These are phyloP conservation scores for Cordia subcordata DNA, from an alignment of 257 asterid species.

Conservation along the genomic window DNA sequence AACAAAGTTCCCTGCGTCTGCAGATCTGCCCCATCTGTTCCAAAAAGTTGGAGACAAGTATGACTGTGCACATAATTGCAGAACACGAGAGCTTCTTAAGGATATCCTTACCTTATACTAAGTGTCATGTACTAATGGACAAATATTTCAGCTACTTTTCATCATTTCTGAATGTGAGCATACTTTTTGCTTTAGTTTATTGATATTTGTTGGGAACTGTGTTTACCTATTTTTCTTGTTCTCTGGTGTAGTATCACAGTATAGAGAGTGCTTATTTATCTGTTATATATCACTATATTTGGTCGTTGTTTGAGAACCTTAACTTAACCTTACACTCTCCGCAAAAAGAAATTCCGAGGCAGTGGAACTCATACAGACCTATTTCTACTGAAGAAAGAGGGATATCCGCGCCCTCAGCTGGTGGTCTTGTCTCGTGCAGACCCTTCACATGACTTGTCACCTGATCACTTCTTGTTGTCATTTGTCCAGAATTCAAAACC, in stretches of 20 bases:
- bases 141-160: background rate
- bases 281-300: slow-evolving; percentile 10
- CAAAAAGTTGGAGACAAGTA: slow-evolving; percentile 57
- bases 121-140: background rate
- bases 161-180: background rate
- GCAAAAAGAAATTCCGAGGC: slow-evolving; percentile 52
- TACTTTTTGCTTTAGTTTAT: background rate
- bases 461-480: slow-evolving; percentile 58
- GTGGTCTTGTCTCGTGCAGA: slow-evolving; percentile 45
- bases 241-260: background rate
- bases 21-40: slow-evolving; percentile 95
- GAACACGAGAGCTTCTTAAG: slow-evolving; percentile 73
- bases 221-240: background rate
- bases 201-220: background rate
- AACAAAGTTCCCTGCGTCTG: slow-evolving; percentile 20
- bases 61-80: slow-evolving; percentile 85
- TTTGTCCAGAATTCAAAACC: slow-evolving; percentile 58
- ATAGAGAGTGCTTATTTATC: slow-evolving; percentile 4
- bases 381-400: slow-evolving; percentile 57
- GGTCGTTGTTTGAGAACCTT: slow-evolving; percentile 36
- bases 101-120: slow-evolving; percentile 61
- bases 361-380: slow-evolving; percentile 50
- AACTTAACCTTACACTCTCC: slow-evolving; percentile 52
- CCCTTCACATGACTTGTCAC: slow-evolving; percentile 45
- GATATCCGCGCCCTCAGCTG: slow-evolving; percentile 33